Base-by-base conservation (phyloP, 129 eudicot genomes). In the Deinandra increscens region DNA sequence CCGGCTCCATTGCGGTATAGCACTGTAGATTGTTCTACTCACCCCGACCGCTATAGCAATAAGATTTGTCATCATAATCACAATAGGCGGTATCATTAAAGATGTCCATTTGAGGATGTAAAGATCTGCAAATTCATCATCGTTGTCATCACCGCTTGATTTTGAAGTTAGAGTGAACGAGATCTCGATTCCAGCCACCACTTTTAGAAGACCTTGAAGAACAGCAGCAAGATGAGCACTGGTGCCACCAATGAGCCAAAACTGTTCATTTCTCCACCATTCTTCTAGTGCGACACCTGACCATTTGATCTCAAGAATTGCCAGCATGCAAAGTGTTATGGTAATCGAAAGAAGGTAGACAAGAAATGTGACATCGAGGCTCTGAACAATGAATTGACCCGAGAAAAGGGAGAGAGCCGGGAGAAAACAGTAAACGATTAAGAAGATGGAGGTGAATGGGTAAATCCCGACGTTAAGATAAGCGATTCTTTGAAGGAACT, bases 211-310 rank as follows among this genome's bases (percentile, higher is more conserved):
- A 45, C 91, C 91, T 49, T 85, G 91, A 45, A 85, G 85, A 17
- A 85, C 91, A 1, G 91, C 91, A 38, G 91, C 91, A 37, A 80
- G 84, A 72, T 85, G 91, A 17, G 91, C 91, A 56, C 91, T 85
- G 4, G 91, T 85, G 8, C 91, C 91, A 4, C 91, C 91, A 19
- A 85, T 85, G 43, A 85, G 72, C 91, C 87, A 85, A 48, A 85
- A 85, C 39, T 85, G 91, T 48, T 85, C 91, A 22, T 85, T 85
- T 29, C 91, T 65, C 91, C 91, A 85, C 91, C 87, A 85, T 61
- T 85, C 91, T 74, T 85, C 91, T 9, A 85, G 26, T 9, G 66
- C 74, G 8, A 85, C 68, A n/a, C 87, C 87, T 0, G 91, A 85
- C 91, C 91, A 85, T 66, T 82, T 85, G 33, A 85, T 78, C 77